phyloP scores from a whole-genome alignment of 495 filamentous ascomycete species.

The Aspergillus egyptiacus region DNA sequence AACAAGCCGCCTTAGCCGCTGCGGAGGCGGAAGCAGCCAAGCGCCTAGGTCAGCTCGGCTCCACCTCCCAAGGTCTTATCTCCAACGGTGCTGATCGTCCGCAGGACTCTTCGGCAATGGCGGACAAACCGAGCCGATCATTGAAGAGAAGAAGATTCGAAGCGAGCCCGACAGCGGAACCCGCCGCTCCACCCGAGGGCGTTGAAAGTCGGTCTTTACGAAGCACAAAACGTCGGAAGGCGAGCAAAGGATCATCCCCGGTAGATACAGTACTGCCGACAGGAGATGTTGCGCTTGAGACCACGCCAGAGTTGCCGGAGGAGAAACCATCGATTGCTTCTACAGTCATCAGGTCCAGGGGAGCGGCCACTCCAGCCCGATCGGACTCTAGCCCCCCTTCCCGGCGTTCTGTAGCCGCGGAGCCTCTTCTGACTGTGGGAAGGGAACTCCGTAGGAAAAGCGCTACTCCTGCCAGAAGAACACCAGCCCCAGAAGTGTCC shows the following conservation, averaged over 20 bases:
- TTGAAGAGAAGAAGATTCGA: slow-evolving; percentile 31
- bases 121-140: slow-evolving; percentile 18
- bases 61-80: slow-evolving; percentile 9
- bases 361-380: slow-evolving; percentile 27
- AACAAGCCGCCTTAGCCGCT: slow-evolving; percentile 46
- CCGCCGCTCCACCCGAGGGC: slow-evolving; percentile 10
- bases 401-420: slow-evolving; percentile 38
- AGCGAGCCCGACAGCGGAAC: slow-evolving; percentile 18
- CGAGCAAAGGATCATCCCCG: slow-evolving; percentile 23
- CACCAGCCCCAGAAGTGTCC: slow-evolving; percentile 46
- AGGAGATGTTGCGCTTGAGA: slow-evolving; percentile 1
- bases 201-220: slow-evolving; percentile 17
- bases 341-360: slow-evolving; percentile 7
- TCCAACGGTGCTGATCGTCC: slow-evolving; percentile 12
- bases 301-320: slow-evolving; percentile 12
- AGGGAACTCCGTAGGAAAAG: slow-evolving; percentile 45
- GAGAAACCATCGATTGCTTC: slow-evolving; percentile 19
- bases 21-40: slow-evolving; percentile 59
- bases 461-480: slow-evolving; percentile 43
- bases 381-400: slow-evolving; percentile 38
- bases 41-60: slow-evolving; percentile 34
- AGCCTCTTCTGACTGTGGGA: slow-evolving; percentile 22
- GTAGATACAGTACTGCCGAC: slow-evolving; percentile 7
- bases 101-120: slow-evolving; percentile 13
- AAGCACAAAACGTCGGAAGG: slow-evolving; percentile 24